Evolutionary conservation across 495 filamentous ascomycete species (phyloP).

Genomic region (Xylaria grammica): DNA sequence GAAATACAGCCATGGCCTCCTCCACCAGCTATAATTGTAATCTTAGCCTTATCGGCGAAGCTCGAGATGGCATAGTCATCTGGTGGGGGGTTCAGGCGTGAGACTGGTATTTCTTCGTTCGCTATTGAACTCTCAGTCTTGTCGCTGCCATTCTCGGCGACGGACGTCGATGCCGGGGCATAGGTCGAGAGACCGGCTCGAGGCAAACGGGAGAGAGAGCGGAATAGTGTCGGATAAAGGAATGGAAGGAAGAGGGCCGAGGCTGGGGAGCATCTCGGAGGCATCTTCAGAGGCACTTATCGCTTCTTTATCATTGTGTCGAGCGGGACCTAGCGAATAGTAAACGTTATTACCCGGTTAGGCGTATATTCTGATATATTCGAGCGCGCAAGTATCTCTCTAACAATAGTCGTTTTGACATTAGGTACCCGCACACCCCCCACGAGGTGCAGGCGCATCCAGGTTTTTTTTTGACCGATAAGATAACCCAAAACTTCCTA

Average conservation of each 20-base stretch:
- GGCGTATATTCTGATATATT: too few species aligned
- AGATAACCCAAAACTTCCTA: constrained; percentile 2
- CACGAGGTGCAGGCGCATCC: background rate
- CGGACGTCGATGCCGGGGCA: constrained; percentile 28
- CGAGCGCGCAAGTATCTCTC: too few species aligned
- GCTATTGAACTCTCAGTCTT: constrained; percentile 35
- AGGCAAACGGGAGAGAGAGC: constrained; percentile 37
- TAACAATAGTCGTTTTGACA: too few species aligned
- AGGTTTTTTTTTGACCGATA: constrained; percentile 7
- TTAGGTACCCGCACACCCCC: too few species aligned
- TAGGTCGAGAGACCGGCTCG: constrained; percentile 32
- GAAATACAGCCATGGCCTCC: constrained; percentile 94
- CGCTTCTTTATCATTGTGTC: background rate
- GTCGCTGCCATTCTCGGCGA: constrained; percentile 34
- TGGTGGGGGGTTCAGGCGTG: constrained; percentile 76
- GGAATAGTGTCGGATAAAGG: constrained; percentile 64
- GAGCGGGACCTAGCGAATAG: too few species aligned
- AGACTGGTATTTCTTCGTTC: constrained; percentile 44
- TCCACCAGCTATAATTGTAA: constrained; percentile 74
- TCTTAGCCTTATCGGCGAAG: constrained; percentile 83
- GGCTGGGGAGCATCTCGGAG: constrained; percentile 48
- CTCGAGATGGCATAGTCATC: constrained; percentile 80
- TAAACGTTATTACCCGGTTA: too few species aligned
- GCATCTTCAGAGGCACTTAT: constrained; percentile 42
- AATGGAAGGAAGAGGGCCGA: constrained; percentile 64